phyloP scores from a whole-genome alignment of 148 eudicot genomes.

The Rhododendron henanense region DNA sequence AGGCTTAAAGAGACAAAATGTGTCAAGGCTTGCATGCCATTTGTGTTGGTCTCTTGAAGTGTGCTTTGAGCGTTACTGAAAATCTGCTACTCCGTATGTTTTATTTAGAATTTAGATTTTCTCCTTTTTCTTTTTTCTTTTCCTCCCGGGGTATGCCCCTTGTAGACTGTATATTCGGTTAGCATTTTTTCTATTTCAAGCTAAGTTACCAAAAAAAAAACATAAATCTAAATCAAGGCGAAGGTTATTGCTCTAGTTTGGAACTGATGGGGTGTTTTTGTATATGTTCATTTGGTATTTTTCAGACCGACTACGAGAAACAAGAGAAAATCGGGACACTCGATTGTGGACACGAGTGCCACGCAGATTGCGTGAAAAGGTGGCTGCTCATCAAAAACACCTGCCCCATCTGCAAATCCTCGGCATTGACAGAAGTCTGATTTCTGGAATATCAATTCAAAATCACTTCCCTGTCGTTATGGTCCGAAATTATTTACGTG shows the following conservation, averaged over 20 bases:
- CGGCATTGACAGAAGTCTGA: constrained; percentile 38
- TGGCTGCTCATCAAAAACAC: constrained; percentile 80
- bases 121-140: too few species aligned
- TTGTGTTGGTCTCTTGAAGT: too few species aligned
- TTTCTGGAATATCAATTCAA: not conserved
- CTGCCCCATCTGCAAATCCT: constrained; percentile 81
- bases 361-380: constrained; percentile 64
- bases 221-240: not conserved
- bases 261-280: not conserved
- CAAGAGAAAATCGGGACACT: constrained; percentile 55
- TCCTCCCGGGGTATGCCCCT: too few species aligned
- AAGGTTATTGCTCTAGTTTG: not conserved
- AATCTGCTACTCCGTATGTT: too few species aligned
- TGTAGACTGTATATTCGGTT: too few species aligned
- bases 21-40: too few species aligned
- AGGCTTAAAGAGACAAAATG: too few species aligned
- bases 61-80: too few species aligned
- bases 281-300: constrained; percentile 11
- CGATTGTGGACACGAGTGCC: constrained; percentile 89
- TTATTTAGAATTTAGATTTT: too few species aligned
- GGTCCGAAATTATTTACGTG: not conserved
- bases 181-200: too few species aligned
- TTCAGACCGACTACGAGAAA: constrained; percentile 68
- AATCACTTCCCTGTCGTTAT: not conserved
- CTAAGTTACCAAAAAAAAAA: not conserved